Evolutionary conservation across 129 eudicot species (phyloP), one percentile per base, ranked within the genome.

Genomic region (Lonicera japonica): DNA sequence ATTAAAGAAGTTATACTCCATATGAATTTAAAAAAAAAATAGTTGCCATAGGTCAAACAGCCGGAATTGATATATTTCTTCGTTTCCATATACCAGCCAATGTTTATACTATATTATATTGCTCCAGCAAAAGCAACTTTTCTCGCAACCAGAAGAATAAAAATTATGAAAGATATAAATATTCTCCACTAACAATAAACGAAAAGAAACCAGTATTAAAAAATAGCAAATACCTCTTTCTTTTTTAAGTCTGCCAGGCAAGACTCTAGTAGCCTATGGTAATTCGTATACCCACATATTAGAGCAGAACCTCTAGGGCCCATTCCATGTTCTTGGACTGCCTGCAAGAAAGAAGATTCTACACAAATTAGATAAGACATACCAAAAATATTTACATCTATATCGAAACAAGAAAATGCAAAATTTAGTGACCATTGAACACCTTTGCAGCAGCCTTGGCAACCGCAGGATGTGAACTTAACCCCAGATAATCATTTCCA

Each of bases 271-370:
- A 67, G 70, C 69, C 88, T 78, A 72, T 92, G 98, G 64, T 84
- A 87, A 78, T 73, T 83, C 20, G 98, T 92, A 62, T 92, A 92
- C 13, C 98, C 98, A 78, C 95, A 87, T 47, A 92, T 92, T 66
- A 92, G 65, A 40, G 98, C 98, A 43, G 98, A 92, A 70, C 98
- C 98, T 76, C 96, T 80, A 2, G 98, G 96, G 19, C 98, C 98
- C 98, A 92, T 92, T 60, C 98, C 98, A 65, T 92, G 86, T 61
- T 84, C 89, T 60, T 62, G 82, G 68, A 83, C 95, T 19, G 86
- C 98, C 98, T 92, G 68, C 52, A 61, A 40, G 11, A 57, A 3
- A 43, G 13, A 43, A 43, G 50, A 43, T 43, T 43, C 16, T 11
- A 43, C 3, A 38, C 14, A 66, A 16, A 66, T 25, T 19, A 22